Evolutionary conservation across 163 green algal species (phyloP), one percentile per base, ranked within the genome.

Genomic region (Scenedesmus sp.): DNA sequence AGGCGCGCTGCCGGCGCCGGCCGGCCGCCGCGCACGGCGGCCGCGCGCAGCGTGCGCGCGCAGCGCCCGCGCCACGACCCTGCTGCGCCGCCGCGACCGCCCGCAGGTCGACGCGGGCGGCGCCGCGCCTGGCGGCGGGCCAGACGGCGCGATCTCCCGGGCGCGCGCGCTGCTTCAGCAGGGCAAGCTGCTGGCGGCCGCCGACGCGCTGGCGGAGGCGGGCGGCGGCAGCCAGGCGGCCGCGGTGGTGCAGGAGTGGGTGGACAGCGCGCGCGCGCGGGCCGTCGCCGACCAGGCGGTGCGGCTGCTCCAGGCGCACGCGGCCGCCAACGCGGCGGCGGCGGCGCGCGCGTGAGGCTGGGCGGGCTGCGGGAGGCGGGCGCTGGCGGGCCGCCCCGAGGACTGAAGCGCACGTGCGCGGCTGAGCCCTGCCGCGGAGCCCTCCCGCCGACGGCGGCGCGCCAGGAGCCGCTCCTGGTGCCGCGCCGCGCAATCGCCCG

Each of bases 261-360:
- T 82, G 39, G 62, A 18, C 20, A 71, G 42, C 50, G 78, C 78
- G 48, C 73, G 71, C 4, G 65, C 70, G 29, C 53, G 78, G n/a
- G 78, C 78, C 33, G 70, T 56, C 20, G 71, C 78, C 22, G 78
- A 85, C n/a, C 78, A 82, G 56, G 63, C 73, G 11, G 62, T 82
- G 26, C 44, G 20, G 56, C 47, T 81, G 53, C 71, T 85, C 42
- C 70, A 77, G 62, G 78, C 78, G 48, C 42, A 80, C 34, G 78
- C 78, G 20, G 78, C 66, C 1, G 60, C 50, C 15, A 75, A 60
- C 20, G 74, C 62, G 33, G 47, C 63, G n/a, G n/a, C n/a, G n/a
- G n/a, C n/a, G n/a, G n/a, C n/a, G n/a, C n/a, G n/a, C n/a, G n/a
- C n/a, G n/a, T n/a, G n/a, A n/a, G n/a, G n/a, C n/a, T n/a, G n/a